Evolutionary conservation across 2,329 filamentous ascomycete species (phyloP).

Genomic region (Myriosclerotinia duriaeana): DNA sequence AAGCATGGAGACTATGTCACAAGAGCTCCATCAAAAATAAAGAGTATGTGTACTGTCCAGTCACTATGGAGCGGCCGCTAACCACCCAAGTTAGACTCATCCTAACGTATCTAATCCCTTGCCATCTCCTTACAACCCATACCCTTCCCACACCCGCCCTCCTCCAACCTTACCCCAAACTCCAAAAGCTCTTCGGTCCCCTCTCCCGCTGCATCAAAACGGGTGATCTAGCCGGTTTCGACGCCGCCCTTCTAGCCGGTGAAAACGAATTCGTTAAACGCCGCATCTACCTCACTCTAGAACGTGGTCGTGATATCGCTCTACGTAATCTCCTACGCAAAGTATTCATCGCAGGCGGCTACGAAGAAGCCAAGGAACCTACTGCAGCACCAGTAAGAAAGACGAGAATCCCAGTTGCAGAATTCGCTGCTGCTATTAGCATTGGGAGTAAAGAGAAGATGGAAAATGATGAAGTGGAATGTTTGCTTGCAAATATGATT

Average conservation of each 20-base stretch:
- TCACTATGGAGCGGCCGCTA: constrained; percentile 18
- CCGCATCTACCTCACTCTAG: constrained; percentile 91
- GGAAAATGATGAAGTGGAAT: constrained; percentile 93
- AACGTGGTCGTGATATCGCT: constrained; percentile 87
- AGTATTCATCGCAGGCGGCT: constrained; percentile 83
- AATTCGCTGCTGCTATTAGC: constrained; percentile 82
- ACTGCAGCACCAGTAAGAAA: constrained; percentile 61
- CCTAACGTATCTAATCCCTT: constrained; percentile 91
- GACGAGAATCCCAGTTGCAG: constrained; percentile 76
- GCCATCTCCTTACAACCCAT: constrained; percentile 84
- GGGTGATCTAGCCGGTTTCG: constrained; percentile 81
- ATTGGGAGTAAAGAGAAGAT: constrained; percentile 66
- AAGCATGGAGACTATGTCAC: constrained; percentile 81
- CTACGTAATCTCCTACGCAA: constrained; percentile 89
- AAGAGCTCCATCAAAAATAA: constrained; percentile 70
- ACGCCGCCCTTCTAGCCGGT: constrained; percentile 73
- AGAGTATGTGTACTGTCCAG: constrained; percentile 50
- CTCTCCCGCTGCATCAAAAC: constrained; percentile 75
- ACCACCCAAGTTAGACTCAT: constrained; percentile 62
- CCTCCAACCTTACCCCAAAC: constrained; percentile 70
- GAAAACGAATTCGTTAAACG: constrained; percentile 93
- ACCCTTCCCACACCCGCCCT: constrained; percentile 73
- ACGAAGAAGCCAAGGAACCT: constrained; percentile 71
- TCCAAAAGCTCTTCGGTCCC: constrained; percentile 77
- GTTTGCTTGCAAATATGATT: constrained; percentile 91